These are phyloP conservation scores for Suillus plorans DNA, from an alignment of 768 basidiomycete genomes.

Conservation along the genomic window DNA sequence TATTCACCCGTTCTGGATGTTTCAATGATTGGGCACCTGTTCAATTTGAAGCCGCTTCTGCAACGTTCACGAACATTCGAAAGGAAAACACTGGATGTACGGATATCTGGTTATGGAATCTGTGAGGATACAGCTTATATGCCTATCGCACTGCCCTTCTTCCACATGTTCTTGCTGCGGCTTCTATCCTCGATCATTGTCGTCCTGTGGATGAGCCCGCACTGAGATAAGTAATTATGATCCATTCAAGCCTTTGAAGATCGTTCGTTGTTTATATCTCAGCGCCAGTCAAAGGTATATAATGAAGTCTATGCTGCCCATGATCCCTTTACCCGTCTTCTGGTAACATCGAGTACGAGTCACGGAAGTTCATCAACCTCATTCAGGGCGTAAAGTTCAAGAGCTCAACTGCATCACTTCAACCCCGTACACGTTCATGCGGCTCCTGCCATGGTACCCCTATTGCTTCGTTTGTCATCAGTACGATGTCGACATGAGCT, in stretches of 20 bases:
- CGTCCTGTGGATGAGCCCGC: neutral
- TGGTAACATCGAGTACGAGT: neutral
- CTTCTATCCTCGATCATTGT: neutral
- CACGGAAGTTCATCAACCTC: constrained; percentile 35
- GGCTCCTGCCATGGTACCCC: constrained; percentile 83
- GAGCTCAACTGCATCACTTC: neutral
- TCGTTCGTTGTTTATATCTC: neutral
- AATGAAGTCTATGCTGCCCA: neutral
- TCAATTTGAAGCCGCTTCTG: too few species aligned
- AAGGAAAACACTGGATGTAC: neutral
- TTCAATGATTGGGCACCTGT: too few species aligned
- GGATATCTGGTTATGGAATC: neutral
- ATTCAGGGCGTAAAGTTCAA: constrained; percentile 15
- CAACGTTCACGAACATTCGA: neutral
- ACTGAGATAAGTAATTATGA: neutral
- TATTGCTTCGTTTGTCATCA: constrained; percentile 17
- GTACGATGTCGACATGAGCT: neutral
- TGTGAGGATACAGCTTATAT: neutral
- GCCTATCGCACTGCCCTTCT: neutral
- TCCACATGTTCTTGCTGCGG: neutral
- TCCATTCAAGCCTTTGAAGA: neutral
- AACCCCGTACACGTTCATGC: constrained; percentile 60
- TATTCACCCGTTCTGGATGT: too few species aligned
- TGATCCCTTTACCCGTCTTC: neutral
- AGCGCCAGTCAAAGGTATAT: neutral